Percentiles rank a stretch among this genome's conserved stretches.
Evolutionary conservation across 805 yeast species (phyloP).

Genomic region (Vanderwaltozyma polyspora): DNA sequence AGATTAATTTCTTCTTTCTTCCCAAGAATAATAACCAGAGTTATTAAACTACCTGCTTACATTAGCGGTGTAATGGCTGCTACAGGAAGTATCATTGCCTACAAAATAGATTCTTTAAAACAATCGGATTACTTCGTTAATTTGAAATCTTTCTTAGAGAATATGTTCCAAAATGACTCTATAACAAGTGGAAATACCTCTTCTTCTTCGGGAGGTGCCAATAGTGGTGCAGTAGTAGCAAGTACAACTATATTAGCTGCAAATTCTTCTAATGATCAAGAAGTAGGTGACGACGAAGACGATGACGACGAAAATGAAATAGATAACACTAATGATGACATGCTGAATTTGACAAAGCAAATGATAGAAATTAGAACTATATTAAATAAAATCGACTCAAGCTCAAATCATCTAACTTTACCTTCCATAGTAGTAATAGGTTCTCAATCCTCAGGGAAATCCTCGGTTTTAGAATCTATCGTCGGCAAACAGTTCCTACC

Average conservation of each 20-base stretch:
- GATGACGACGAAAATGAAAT: constrained; percentile 43
- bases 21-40: constrained; percentile 47
- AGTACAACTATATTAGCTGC: constrained; percentile 22
- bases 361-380: constrained; percentile 92
- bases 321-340: constrained; percentile 61
- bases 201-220: constrained; percentile 38
- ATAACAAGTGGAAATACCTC: background rate
- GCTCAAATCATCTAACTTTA: constrained; percentile 58
- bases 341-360: constrained; percentile 81
- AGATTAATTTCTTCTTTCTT: constrained; percentile 24
- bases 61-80: constrained; percentile 90
- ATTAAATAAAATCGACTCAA: constrained; percentile 59
- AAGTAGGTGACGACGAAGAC: constrained; percentile 28
- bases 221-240: constrained; percentile 38
- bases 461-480: constrained; percentile 88
- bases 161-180: constrained; percentile 17
- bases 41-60: constrained; percentile 60
- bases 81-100: constrained; percentile 85
- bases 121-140: constrained; percentile 49
- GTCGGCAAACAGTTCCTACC: constrained; percentile 98
- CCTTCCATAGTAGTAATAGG: constrained; percentile 97
- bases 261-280: constrained; percentile 31
- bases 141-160: constrained; percentile 48
- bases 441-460: constrained; percentile 94
- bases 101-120: constrained; percentile 67